A percentile compares a stretch with the other conserved stretches of the same genome.
Conservation (phyloP, 257 asterid species). For the Salvia hispanica region DNA sequence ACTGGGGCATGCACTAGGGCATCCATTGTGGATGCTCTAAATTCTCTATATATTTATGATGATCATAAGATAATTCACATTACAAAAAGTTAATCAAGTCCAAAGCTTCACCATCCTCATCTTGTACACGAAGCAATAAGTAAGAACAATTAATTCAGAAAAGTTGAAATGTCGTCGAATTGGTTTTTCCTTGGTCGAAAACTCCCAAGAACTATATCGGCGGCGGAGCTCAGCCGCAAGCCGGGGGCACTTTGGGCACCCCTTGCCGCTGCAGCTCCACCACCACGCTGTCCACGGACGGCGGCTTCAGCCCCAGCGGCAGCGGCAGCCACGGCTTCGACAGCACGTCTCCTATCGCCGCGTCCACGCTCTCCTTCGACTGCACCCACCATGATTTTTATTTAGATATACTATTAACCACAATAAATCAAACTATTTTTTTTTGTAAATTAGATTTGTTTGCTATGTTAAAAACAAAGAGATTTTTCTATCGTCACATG, state of each 20-base stretch:
- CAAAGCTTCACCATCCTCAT: slow-evolving; percentile 31
- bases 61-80: slow-evolving; percentile 32
- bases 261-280: slow-evolving; percentile 87
- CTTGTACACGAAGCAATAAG: slow-evolving; percentile 29
- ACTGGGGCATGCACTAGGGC: too few relatives aligned
- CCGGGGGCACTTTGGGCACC: slow-evolving; percentile 73
- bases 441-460: too few relatives aligned
- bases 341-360: slow-evolving; percentile 87
- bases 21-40: too few relatives aligned
- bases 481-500: background rate
- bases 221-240: slow-evolving; percentile 36
- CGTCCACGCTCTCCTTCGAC: slow-evolving; percentile 96
- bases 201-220: background rate
- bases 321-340: slow-evolving; percentile 94
- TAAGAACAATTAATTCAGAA: background rate
- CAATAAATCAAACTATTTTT: background rate
- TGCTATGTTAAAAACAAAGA: background rate
- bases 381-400: slow-evolving; percentile 23
- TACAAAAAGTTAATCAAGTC: slow-evolving; percentile 35
- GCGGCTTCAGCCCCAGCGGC: slow-evolving; percentile 92
- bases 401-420: background rate
- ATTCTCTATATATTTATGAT: slow-evolving; percentile 30
- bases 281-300: slow-evolving; percentile 70
- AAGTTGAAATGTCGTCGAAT: slow-evolving; percentile 70
- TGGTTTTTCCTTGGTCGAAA: too few relatives aligned